Evolutionary conservation across 2,329 filamentous ascomycete genomes (phyloP).

Genomic region (Mycosphaerella sp.): DNA sequence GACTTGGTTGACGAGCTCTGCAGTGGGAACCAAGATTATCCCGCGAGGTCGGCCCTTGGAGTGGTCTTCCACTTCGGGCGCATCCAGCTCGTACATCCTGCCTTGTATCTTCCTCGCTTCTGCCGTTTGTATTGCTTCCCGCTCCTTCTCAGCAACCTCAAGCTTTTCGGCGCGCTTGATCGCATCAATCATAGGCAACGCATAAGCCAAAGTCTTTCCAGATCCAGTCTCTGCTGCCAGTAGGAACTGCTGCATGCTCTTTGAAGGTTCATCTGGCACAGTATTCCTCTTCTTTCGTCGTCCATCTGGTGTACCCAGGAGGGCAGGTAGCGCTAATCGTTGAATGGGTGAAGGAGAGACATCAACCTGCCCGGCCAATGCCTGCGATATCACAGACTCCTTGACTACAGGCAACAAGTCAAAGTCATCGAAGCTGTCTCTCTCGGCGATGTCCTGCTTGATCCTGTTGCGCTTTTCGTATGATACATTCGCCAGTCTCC

Average conservation of each 20-base stretch:
- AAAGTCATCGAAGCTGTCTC: constrained; percentile 78
- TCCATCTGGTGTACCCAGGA: constrained; percentile 56
- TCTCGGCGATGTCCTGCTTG: constrained; percentile 57
- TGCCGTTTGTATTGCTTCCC: constrained; percentile 25
- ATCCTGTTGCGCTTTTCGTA: constrained; percentile 61
- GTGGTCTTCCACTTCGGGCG: constrained; percentile 55
- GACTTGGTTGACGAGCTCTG: constrained; percentile 87
- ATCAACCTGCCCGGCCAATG: constrained; percentile 66
- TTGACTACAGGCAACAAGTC: constrained; percentile 65
- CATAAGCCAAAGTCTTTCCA: constrained; percentile 90
- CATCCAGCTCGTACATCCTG: constrained; percentile 51
- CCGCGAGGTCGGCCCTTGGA: constrained; percentile 72
- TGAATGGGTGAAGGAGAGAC: constrained; percentile 84
- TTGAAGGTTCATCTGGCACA: constrained; percentile 31
- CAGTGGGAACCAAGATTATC: constrained; percentile 83
- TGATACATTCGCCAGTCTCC: constrained; percentile 65
- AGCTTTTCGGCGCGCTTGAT: constrained; percentile 65
- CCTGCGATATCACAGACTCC: constrained; percentile 65
- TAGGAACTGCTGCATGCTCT: constrained; percentile 59
- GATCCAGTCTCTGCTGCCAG: constrained; percentile 95
- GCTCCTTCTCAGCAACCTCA: constrained; percentile 44
- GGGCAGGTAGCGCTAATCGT: constrained; percentile 74
- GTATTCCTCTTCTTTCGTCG: constrained; percentile 29
- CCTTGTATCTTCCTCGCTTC: constrained; percentile 34
- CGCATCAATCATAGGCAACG: constrained; percentile 77